Evolutionary conservation across 495 filamentous ascomycete genomes (phyloP), one percentile per base, ranked within the genome.

Genomic region (Penicillium mononematosum): DNA sequence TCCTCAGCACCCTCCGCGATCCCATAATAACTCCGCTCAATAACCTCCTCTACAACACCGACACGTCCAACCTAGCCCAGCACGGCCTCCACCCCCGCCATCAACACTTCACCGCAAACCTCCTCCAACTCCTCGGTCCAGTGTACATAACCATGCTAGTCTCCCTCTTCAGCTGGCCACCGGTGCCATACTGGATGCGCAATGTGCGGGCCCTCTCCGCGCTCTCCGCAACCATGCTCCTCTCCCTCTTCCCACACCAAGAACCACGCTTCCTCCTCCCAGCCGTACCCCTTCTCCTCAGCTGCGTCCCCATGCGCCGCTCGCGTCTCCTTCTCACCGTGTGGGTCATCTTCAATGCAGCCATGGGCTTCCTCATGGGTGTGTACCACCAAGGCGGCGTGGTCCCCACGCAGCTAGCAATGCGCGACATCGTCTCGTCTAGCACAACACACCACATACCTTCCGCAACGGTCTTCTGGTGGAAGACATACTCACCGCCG

Each of bases 401-500:
- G 25, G 81, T 98, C 4, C 91, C 91, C 11, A 83, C 86, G 8
- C 94, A 98, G 64, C 68, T 83, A 9, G 81, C 75, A 31, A 76
- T 79, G 42, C 77, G 72, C 19, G 64, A 65, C 17, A 71, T 79
- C 17, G 52, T 77, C 32, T 62, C 65, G 2, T 48, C 59, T 17
- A 71, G 58, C 58, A 52, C 58, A 17, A 48, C 46, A 12, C 36
- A 60, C 2, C 47, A 60, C 64, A 61, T 56, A 50, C 81, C 84
- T n/a, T 83, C 81, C 5, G 79, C 88, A 12, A 70, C 67, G 11
- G 88, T 89, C 4, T 79, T 96, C 51, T 98, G 92, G 92, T 98
- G 94, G 94, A 96, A 96, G 65, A 98, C 95, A 0, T 98, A 98
- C 70, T 89, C 86, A 60, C 94, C 94, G 7, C 94, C 94, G 0